Percentiles rank a stretch among this genome's conserved stretches.
Evolutionary conservation across 2,329 filamentous ascomycete species (phyloP).

Genomic region (Exophiala alcalophila): DNA sequence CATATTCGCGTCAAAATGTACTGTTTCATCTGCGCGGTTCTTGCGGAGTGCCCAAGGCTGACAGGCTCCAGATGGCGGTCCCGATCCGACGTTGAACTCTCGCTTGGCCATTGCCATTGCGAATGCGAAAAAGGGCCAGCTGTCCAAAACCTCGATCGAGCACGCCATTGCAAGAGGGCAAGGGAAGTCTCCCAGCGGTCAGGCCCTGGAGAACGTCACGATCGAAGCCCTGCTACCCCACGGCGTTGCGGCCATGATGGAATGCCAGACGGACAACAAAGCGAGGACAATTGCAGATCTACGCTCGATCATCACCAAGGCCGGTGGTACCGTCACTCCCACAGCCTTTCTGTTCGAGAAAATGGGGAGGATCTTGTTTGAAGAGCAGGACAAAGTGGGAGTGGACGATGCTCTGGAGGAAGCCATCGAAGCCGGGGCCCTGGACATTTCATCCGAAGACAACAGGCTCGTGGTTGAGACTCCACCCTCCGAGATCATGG

Average conservation of each 20-base stretch:
- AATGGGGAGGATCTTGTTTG: constrained; percentile 71
- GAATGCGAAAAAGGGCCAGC: constrained; percentile 77
- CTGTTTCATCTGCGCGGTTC: constrained; percentile 26
- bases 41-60: constrained; percentile 13
- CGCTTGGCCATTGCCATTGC: constrained; percentile 70
- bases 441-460: constrained; percentile 56
- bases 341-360: constrained; percentile 83
- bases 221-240: constrained; percentile 46
- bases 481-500: constrained; percentile 62
- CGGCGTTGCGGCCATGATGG: constrained; percentile 57
- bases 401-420: constrained; percentile 73
- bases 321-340: constrained; percentile 66
- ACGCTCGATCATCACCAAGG: constrained; percentile 66
- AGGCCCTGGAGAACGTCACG: constrained; percentile 60
- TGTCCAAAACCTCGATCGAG: constrained; percentile 83
- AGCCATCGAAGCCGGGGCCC: constrained; percentile 79
- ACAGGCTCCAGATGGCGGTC: constrained; percentile 63
- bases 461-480: constrained; percentile 70
- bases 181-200: constrained; percentile 72
- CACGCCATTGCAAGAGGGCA: constrained; percentile 83
- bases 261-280: constrained; percentile 82
- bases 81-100: constrained; percentile 70
- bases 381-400: constrained; percentile 51
- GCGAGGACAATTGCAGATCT: constrained; percentile 70
- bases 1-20: constrained; percentile 70